A percentile compares a stretch with the other conserved stretches of the same genome.
phyloP scores from a whole-genome alignment of 31 red algal species.

The Endocladia muricata region DNA sequence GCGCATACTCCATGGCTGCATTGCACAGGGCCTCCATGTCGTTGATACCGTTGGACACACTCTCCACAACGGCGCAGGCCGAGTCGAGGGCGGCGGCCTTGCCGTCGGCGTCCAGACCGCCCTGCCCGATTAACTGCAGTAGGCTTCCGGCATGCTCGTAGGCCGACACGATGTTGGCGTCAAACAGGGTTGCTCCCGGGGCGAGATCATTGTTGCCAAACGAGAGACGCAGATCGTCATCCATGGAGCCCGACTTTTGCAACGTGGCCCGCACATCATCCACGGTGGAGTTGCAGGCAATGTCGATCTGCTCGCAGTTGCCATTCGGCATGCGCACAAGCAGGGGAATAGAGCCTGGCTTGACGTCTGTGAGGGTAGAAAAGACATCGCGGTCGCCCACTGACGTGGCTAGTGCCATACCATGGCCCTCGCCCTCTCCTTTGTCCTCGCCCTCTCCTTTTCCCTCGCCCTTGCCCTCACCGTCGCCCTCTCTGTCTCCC shows the following conservation, averaged over 20 bases:
- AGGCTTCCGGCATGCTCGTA: constrained; percentile 68
- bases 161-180: constrained; percentile 62
- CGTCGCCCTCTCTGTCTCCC: no score
- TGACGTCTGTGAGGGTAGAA: constrained; percentile 6
- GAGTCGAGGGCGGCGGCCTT: constrained; percentile 69
- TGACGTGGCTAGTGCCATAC: no score
- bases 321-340: constrained; percentile 56
- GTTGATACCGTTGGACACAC: constrained; percentile 49
- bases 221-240: constrained; percentile 25
- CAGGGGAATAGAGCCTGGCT: constrained; percentile 42
- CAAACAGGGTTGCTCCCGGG: constrained; percentile 36
- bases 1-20: background rate
- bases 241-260: background rate
- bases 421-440: no score
- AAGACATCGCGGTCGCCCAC: constrained; percentile 5
- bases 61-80: constrained; percentile 64
- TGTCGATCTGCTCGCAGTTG: constrained; percentile 51
- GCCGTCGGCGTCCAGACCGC: constrained; percentile 11
- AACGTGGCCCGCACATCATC: constrained; percentile 25
- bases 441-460: no score
- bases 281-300: constrained; percentile 55
- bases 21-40: constrained; percentile 69
- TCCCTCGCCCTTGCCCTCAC: no score
- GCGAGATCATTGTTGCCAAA: constrained; percentile 50
- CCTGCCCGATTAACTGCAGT: constrained; percentile 35